A percentile compares a stretch with the other conserved stretches of the same genome.
Evolutionary conservation across 169 alveolate species (phyloP).

Genomic region (Perkinsus marinus): DNA sequence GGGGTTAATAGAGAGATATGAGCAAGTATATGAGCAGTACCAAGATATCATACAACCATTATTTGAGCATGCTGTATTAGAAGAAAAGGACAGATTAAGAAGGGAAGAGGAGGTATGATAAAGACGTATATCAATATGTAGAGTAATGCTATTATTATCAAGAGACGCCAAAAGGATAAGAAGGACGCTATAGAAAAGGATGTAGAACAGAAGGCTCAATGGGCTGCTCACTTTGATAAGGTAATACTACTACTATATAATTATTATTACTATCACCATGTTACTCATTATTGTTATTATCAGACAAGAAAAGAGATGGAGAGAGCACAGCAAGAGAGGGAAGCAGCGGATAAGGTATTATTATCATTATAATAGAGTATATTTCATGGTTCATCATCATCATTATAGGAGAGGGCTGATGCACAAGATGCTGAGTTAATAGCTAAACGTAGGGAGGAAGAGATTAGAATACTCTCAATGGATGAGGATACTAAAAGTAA

Average conservation of each 20-base stretch:
- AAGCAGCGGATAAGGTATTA: background rate
- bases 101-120: background rate
- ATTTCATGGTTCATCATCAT: background rate
- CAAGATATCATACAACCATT: background rate
- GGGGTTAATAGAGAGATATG: background rate
- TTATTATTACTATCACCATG: too few relatives aligned
- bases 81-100: background rate
- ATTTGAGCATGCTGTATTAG: background rate
- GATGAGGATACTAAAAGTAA: background rate
- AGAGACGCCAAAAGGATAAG: background rate
- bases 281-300: too few relatives aligned
- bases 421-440: background rate
- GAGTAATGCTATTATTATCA: too few relatives aligned
- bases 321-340: background rate
- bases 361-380: background rate
- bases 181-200: background rate
- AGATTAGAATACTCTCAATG: background rate
- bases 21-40: background rate
- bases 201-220: background rate
- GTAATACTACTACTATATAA: background rate
- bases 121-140: too few relatives aligned
- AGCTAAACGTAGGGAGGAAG: background rate
- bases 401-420: background rate
- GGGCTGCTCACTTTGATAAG: background rate
- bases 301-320: background rate